phyloP scores from a whole-genome alignment of 2,329 filamentous ascomycete species.

The Penicillium sclerotigenum region DNA sequence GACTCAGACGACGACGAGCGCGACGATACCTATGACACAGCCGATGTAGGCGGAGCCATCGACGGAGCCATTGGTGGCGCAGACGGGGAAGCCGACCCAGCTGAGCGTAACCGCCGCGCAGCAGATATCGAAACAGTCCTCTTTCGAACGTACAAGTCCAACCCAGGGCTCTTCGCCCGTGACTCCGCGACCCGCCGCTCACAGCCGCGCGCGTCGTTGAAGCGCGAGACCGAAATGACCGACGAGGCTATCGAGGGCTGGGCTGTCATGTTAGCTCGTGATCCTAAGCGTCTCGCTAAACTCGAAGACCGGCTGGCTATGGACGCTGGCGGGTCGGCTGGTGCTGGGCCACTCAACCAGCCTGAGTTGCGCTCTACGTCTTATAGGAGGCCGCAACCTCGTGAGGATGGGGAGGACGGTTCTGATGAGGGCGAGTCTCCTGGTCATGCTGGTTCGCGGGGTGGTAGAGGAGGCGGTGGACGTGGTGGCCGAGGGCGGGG shows the following conservation, averaged over 20 bases:
- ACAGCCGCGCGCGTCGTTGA: conserved; percentile 60
- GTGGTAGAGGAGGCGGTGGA: conserved; percentile 47
- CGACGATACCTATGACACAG: conserved; percentile 93
- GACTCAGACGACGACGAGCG: conserved; percentile 94
- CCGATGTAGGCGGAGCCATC: conserved; percentile 85
- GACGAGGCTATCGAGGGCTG: conserved; percentile 94
- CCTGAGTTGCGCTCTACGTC: conserved; percentile 62
- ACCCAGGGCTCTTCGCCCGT: conserved; percentile 65
- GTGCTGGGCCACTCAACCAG: conserved; percentile 50
- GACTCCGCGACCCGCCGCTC: conserved; percentile 68
- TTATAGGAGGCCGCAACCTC: conserved; percentile 50
- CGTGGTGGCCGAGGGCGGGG: conserved; percentile 50
- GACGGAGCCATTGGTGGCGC: conserved; percentile 55
- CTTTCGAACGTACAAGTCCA: conserved; percentile 67
- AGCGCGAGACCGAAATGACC: conserved; percentile 78
- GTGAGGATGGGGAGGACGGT: conserved; percentile 48
- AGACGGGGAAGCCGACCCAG: conserved; percentile 53
- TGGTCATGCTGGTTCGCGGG: conserved; percentile 21
- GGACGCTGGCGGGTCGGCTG: conserved; percentile 54
- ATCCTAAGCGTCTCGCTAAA: conserved; percentile 64
- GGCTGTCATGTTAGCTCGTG: conserved; percentile 78
- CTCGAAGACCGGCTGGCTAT: conserved; percentile 68
- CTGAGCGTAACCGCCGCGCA: conserved; percentile 45
- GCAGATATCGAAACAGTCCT: conserved; percentile 62
- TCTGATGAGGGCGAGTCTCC: conserved; percentile 45